A percentile compares a stretch with the other conserved stretches of the same genome.
Evolutionary conservation across 371 early-diverging fungal genomes (phyloP).

Genomic region (Lichtheimia ornata): DNA sequence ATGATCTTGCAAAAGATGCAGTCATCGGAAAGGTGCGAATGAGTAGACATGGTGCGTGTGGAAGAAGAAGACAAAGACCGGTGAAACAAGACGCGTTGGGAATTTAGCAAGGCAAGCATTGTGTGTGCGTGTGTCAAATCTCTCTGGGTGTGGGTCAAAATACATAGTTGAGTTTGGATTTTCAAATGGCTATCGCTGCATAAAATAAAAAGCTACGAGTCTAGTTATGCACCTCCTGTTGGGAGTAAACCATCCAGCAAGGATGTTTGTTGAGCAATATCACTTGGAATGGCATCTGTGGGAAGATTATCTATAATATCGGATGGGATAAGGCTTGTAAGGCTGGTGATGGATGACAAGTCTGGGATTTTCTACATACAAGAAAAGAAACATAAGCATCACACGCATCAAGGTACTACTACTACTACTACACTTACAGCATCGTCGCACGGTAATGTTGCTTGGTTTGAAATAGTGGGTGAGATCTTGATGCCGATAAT

Average conservation of each 20-base stretch:
- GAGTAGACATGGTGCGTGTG: slow-evolving; percentile 17
- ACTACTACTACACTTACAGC: slow-evolving; percentile 7
- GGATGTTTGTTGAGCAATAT: too few species aligned
- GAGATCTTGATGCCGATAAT: slow-evolving; percentile 30
- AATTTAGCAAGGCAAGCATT: neutral
- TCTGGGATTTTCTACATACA: slow-evolving; percentile 3
- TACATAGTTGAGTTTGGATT: too few species aligned
- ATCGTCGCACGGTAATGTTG: slow-evolving; percentile 16
- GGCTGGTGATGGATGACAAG: neutral
- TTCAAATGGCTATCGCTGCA: too few species aligned
- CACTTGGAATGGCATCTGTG: neutral
- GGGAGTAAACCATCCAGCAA: too few species aligned
- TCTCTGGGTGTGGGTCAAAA: too few species aligned
- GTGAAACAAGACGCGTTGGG: slow-evolving; percentile 1
- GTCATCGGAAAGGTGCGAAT: slow-evolving; percentile 34
- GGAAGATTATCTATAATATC: slow-evolving; percentile 2
- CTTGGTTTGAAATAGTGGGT: slow-evolving; percentile 11
- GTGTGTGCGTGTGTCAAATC: neutral
- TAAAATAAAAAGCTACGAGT: too few species aligned
- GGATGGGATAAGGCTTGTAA: slow-evolving; percentile 9
- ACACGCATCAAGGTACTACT: neutral
- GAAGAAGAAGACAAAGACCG: slow-evolving; percentile 9
- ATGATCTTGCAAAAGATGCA: slow-evolving; percentile 95
- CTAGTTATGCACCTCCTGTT: too few species aligned
- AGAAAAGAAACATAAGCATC: neutral